phyloP scores from a whole-genome alignment of 345 rosid genomes.

The Nasturtium officinale region DNA sequence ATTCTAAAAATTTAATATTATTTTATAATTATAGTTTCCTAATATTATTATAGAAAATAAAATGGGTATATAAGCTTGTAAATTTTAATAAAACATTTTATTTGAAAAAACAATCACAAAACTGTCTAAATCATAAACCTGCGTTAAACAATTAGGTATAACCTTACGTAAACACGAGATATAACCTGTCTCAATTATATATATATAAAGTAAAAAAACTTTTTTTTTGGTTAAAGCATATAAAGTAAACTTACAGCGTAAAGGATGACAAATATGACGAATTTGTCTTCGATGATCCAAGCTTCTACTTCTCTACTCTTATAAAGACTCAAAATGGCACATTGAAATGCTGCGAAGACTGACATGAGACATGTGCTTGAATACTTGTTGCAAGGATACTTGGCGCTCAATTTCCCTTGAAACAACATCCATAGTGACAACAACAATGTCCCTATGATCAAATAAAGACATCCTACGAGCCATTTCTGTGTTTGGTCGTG shows the following conservation, averaged over 20 bases:
- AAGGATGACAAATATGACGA: slow-evolving; percentile 45
- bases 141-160: no score
- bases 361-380: slow-evolving; percentile 65
- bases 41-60: no score
- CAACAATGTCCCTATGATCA: slow-evolving; percentile 40
- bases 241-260: slow-evolving; percentile 60
- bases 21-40: no score
- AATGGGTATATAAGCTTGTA: no score
- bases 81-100: no score
- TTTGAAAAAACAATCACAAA: no score
- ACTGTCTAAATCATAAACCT: no score
- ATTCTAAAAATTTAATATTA: no score
- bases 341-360: slow-evolving; percentile 57
- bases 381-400: slow-evolving; percentile 52
- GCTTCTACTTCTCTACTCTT: slow-evolving; percentile 42
- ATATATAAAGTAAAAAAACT: no score
- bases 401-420: slow-evolving; percentile 53
- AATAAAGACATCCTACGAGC: slow-evolving; percentile 50
- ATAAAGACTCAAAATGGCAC: slow-evolving; percentile 51
- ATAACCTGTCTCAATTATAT: no score
- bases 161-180: no score
- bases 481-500: slow-evolving; percentile 46
- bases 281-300: slow-evolving; percentile 54
- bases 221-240: no score
- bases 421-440: slow-evolving; percentile 62